These are phyloP conservation scores for Ophiostoma angusticollis DNA, from an alignment of 2,329 filamentous ascomycete genomes.

Conservation along the genomic window DNA sequence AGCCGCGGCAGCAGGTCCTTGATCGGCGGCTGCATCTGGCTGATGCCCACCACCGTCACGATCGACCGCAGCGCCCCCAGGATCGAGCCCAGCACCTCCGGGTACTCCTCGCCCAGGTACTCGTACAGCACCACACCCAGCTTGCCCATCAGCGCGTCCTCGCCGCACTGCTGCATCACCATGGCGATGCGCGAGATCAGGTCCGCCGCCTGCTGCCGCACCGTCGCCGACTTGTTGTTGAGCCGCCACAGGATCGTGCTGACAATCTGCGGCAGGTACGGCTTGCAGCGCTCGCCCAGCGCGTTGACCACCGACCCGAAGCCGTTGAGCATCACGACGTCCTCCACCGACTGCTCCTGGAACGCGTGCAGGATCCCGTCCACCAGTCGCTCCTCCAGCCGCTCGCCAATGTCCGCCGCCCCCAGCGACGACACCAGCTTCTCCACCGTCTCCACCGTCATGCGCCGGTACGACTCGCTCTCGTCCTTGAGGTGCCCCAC, in stretches of 20 bases:
- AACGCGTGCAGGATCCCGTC: conserved; percentile 94
- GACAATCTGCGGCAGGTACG: conserved; percentile 92
- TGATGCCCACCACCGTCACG: conserved; percentile 94
- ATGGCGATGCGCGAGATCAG: conserved; percentile 93
- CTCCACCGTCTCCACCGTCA: conserved; percentile 97
- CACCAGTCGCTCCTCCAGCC: conserved; percentile 83
- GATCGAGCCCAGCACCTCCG: conserved; percentile 93
- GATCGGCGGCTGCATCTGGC: conserved; percentile 95
- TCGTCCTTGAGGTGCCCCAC: conserved; percentile 96
- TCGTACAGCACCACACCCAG: conserved; percentile 92
- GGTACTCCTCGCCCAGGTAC: conserved; percentile 96
- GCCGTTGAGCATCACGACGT: conserved; percentile 90
- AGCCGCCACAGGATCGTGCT: conserved; percentile 91
- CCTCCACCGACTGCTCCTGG: conserved; percentile 95
- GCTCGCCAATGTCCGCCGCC: conserved; percentile 84
- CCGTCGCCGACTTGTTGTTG: conserved; percentile 95
- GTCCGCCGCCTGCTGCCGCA: conserved; percentile 92
- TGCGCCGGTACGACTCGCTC: conserved; percentile 94
- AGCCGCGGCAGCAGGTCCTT: conserved; percentile 88
- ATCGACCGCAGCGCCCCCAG: conserved; percentile 89
- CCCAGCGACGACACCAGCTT: conserved; percentile 90
- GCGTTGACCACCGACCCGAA: conserved; percentile 97
- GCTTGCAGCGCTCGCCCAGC: conserved; percentile 84
- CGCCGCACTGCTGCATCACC: conserved; percentile 97
- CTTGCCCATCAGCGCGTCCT: conserved; percentile 92